Evolutionary conservation across 495 filamentous ascomycete species (phyloP), one percentile per base, ranked within the genome.

Genomic region (Aspergillus ostianus): DNA sequence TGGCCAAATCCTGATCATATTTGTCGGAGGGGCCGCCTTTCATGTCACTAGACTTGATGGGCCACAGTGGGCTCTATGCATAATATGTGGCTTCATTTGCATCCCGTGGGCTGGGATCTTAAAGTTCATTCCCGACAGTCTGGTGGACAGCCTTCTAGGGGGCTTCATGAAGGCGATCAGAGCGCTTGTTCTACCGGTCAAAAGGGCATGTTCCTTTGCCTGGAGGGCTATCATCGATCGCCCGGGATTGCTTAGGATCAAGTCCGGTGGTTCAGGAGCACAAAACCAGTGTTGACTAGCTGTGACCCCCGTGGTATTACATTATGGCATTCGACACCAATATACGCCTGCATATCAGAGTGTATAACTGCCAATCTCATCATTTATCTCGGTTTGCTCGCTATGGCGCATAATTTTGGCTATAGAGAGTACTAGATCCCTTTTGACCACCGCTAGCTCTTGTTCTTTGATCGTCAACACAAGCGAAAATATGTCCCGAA

Each of bases 1-100:
- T 21, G 87, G 87, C 29, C 91, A 96, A 65, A 73, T 94, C 64
- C 81, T 92, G 67, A 95, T 95, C 61, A 80, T 94, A 56, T 91
- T 87, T 61, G 82, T 93, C 30, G 91, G 91, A 19, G 84, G 85
- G 54, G 72, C 73, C 17, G 89, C 91, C 3, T 93, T 95, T 70
- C 81, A 81, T 46, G 88, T 95, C 63, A 82, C 83, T 17, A 69
- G 74, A n/a, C 81, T 93, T 51, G 84, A 82, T 21, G 82, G 83
- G 12, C 71, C 77, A 10, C 88, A 92, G 69, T 96, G 91, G 91
- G 90, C 75, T 13, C 82, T 90, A 44, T 90, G 88, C 62, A 74
- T 96, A 45, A 74, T 89, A 23, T 82, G 90, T 73, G 75, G 29
- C 70, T 73, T 45, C 76, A 80, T 44, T 64, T 82, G 44, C 69